These are phyloP conservation scores for Suillus sp. DNA, from an alignment of 768 basidiomycete genomes.

Conservation along the genomic window DNA sequence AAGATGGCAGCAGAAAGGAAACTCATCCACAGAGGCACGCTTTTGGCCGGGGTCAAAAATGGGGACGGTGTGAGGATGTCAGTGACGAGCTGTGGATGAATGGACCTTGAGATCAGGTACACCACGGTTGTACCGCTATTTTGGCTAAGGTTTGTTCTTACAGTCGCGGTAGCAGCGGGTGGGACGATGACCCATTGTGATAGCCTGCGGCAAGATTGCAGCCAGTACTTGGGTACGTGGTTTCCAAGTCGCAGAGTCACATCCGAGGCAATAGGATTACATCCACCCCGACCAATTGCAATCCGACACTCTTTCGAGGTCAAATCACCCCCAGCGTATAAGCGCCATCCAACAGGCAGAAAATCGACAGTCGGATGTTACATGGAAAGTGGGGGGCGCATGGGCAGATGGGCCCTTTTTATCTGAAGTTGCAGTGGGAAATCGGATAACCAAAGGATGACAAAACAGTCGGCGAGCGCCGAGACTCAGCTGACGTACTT, in stretches of 20 bases:
- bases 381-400: not conserved
- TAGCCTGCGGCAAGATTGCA: conserved; percentile 2
- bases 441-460: not conserved
- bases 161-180: conserved; percentile 99
- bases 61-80: not conserved
- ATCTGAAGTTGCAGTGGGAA: not conserved
- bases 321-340: not conserved
- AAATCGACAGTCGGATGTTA: not conserved
- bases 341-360: not conserved
- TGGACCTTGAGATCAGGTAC: conserved; percentile 90
- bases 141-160: conserved; percentile 99
- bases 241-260: not conserved
- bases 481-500: not conserved
- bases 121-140: conserved; percentile 96
- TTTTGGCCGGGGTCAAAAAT: conserved; percentile 97
- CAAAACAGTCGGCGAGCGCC: not conserved
- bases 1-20: conserved; percentile 95
- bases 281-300: conserved; percentile 3
- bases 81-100: conserved; percentile 6
- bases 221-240: not conserved
- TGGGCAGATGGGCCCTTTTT: not conserved
- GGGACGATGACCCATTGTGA: conserved; percentile 92
- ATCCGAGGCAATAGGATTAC: not conserved
- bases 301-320: not conserved
- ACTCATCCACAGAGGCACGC: conserved; percentile 95